Base-by-base conservation (phyloP, 768 basidiomycete species). In the Lentinula edodes region DNA sequence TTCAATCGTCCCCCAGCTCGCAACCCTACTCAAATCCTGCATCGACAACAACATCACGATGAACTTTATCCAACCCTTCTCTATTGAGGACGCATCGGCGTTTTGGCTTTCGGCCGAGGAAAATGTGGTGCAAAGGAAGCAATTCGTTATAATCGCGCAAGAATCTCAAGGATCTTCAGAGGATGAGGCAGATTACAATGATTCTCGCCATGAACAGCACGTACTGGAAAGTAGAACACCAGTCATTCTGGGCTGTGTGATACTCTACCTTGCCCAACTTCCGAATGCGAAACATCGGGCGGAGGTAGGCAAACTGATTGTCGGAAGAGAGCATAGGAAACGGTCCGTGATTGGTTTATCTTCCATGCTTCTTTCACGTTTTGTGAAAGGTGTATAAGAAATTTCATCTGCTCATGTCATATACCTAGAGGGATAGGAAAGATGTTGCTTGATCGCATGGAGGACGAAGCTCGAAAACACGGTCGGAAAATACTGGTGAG, bases 11-110 rank as follows among this genome's bases (percentile, higher is more conserved):
- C 55, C 55, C 7, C 6, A 57, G 41, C 55, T 57, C 23, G 55
- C 36, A 45, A 8, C 20, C 12, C 55, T 57, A 13, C 43, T 57
- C 18, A 57, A 58, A 43, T 39, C 18, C 10, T 32, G 23, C 18
- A 15, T 58, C 28, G 56, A 58, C 42, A 4, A 20, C 5, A 58
- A 58, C 41, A 36, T 58, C 42, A 32, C 42, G 23, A 43, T 58
- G 41, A 58, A 58, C 56, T 58, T 58, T 18, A 23, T 41, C 39
- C 45, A 45, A 34, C 56, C 56, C 12, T 58, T 58, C 34, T 58
- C 56, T 28, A 4, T 48, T 2, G 56, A 43, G 18, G 56, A 58
- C 39, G 56, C 36, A 10, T 39, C 18, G 42, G 23, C 6, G 16
- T 58, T 43, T 20, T 58, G 56, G 56, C 6, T 20, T 12, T 5